These are phyloP conservation scores for Terfezia boudieri DNA, from an alignment of 495 filamentous ascomycete genomes.

Conservation along the genomic window DNA sequence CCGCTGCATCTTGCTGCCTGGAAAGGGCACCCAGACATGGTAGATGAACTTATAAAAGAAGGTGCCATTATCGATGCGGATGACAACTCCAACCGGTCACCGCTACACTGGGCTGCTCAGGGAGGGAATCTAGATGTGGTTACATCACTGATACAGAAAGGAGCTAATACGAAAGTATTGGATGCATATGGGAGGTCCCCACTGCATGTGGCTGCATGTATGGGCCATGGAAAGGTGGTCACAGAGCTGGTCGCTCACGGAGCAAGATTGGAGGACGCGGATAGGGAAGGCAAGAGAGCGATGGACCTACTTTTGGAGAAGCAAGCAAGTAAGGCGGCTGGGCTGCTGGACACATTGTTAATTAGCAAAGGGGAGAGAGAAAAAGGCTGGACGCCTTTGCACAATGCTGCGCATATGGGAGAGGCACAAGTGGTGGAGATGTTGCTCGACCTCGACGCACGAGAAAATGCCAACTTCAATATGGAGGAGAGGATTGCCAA, in stretches of 20 bases:
- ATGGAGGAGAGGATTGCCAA: too few species aligned
- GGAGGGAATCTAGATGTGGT: neutral
- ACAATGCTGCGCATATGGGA: too few species aligned
- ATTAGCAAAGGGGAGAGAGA: too few species aligned
- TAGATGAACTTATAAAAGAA: neutral
- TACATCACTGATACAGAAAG: neutral
- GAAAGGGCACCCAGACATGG: neutral
- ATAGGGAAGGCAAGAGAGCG: too few species aligned
- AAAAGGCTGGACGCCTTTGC: too few species aligned
- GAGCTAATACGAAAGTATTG: neutral
- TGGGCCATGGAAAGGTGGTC: neutral
- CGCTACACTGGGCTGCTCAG: neutral
- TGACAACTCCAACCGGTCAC: neutral
- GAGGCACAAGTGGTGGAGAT: too few species aligned
- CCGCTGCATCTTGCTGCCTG: neutral
- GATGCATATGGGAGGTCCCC: neutral
- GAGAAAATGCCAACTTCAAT: too few species aligned
- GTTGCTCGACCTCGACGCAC: too few species aligned
- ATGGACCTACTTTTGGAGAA: too few species aligned
- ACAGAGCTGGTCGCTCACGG: neutral
- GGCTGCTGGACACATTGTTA: too few species aligned
- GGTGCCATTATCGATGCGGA: neutral
- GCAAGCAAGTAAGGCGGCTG: too few species aligned
- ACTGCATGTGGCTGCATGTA: neutral
- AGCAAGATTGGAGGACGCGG: too few species aligned